Evolutionary conservation across 2,329 filamentous ascomycete species (phyloP).

Genomic region (Sclerotinia minor): DNA sequence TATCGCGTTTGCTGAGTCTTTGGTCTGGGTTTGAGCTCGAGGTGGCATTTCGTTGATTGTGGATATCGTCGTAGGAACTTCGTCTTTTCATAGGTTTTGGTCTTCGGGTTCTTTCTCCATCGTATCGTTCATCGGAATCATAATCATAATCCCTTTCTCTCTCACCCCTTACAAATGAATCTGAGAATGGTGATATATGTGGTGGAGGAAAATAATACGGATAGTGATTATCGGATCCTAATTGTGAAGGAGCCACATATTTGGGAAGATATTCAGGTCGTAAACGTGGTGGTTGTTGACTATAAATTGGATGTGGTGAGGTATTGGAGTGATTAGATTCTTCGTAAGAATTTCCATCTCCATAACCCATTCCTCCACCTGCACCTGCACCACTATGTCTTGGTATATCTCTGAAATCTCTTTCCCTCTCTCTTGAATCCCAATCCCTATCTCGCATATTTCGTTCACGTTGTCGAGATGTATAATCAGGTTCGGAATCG

Average conservation of each 20-base stretch:
- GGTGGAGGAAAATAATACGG: conserved; percentile 9
- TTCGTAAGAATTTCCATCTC: conserved; percentile 7
- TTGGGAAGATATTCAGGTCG: conserved; percentile 21
- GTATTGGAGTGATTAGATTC: conserved; percentile 5
- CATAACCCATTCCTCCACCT: neutral
- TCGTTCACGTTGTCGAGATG: conserved; percentile 4
- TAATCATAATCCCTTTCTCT: neutral
- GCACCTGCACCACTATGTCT: conserved; percentile 18
- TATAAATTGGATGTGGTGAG: conserved; percentile 6
- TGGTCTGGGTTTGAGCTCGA: neutral
- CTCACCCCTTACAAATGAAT: neutral
- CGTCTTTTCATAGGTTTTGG: conserved; percentile 6
- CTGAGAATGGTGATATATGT: neutral
- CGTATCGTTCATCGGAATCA: neutral
- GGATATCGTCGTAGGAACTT: conserved; percentile 21
- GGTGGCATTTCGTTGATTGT: neutral
- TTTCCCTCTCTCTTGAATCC: neutral
- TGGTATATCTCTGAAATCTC: conserved; percentile 17
- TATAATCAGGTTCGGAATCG: conserved; percentile 21
- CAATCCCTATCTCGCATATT: conserved; percentile 13
- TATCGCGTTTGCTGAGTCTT: neutral
- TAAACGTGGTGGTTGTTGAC: conserved; percentile 20
- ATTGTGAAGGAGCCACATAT: neutral
- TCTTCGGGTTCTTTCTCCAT: neutral
- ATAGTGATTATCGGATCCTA: neutral